A percentile compares a stretch with the other conserved stretches of the same genome.
phyloP scores from a whole-genome alignment of 176 grass and related monocot genomes.

The Raddia guianensis region DNA sequence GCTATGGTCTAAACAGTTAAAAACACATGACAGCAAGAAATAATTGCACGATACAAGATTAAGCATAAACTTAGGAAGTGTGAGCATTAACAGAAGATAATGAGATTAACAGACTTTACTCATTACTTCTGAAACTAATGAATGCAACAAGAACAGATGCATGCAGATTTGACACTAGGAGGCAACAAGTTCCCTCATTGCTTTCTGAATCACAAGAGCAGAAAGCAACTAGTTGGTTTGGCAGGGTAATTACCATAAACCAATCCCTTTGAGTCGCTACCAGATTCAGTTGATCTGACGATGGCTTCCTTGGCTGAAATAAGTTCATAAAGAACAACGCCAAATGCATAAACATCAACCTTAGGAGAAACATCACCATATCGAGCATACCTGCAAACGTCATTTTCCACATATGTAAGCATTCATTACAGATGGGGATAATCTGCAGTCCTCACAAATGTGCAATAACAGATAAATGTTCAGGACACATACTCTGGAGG shows the following conservation, averaged over 20 bases:
- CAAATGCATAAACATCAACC: constrained; percentile 89
- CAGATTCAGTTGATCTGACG: constrained; percentile 56
- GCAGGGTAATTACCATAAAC: constrained; percentile 67
- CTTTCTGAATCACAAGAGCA: neutral
- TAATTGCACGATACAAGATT: neutral
- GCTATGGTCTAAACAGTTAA: neutral
- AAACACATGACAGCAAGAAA: neutral
- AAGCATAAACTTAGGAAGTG: neutral
- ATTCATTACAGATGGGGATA: neutral
- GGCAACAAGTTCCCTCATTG: neutral
- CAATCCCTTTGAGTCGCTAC: constrained; percentile 79
- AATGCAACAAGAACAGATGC: neutral
- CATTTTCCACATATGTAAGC: constrained; percentile 29
- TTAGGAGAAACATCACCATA: constrained; percentile 94
- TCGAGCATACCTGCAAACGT: constrained; percentile 67
- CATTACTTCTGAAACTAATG: neutral
- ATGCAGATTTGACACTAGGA: neutral
- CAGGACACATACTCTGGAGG: constrained; percentile 75
- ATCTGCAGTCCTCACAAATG: neutral
- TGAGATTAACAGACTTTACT: neutral
- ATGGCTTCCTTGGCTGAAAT: constrained; percentile 96
- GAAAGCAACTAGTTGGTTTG: neutral
- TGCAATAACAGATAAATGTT: neutral
- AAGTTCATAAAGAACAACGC: constrained; percentile 93
- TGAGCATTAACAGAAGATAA: neutral